Evolutionary conservation across 2,329 filamentous ascomycete genomes (phyloP), one percentile per base, ranked within the genome.

Genomic region (Aspergillus nomiae): DNA sequence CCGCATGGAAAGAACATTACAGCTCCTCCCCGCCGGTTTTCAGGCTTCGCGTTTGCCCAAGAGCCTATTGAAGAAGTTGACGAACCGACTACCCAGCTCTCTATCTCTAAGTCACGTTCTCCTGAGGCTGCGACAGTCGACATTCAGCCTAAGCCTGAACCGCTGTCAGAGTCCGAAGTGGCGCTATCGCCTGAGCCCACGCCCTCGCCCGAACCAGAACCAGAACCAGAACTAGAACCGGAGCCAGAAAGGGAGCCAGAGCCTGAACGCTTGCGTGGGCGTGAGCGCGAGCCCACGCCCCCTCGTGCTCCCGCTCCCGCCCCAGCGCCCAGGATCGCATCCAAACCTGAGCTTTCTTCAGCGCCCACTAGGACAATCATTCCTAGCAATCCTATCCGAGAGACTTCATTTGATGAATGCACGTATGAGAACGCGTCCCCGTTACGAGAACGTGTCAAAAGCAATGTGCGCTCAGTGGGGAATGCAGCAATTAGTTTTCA

Each of bases 21-120:
- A 12, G 73, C 73, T 8, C 76, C 76, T 0, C 77, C 77, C 51
- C 74, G 76, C 55, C 74, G 77, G 3, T 65, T 74, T 45, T 76
- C 73, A 2, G 74, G 74, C 0, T 62, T 75, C n/a, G 69, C 72
- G 16, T 73, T 73, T 45, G 60, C 66, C 36, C 67, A 70, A 14
- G 68, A 73, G 24, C 67, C 69, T 16, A 75, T 73, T 45, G 58
- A 71, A n/a, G 72, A 77, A 58, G 73, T 75, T 6, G 71, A 73
- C 12, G 72, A 70, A 45, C 63, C 67, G 4, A 50, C 56, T n/a
- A 65, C 65, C 10, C 57, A 63, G 28, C 54, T 58, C n/a, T 59
- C 60, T 8, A 30, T 61, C 2, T 58, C 59, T n/a, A 59, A 62
- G 36, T 54, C 61, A 2, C 50, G 46, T 2, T 60, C 59, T 16